Percentiles rank a stretch among this genome's conserved stretches.
Conservation (phyloP, 2,329 filamentous ascomycete genomes). For the Lasiodiplodia gonubiensis region DNA sequence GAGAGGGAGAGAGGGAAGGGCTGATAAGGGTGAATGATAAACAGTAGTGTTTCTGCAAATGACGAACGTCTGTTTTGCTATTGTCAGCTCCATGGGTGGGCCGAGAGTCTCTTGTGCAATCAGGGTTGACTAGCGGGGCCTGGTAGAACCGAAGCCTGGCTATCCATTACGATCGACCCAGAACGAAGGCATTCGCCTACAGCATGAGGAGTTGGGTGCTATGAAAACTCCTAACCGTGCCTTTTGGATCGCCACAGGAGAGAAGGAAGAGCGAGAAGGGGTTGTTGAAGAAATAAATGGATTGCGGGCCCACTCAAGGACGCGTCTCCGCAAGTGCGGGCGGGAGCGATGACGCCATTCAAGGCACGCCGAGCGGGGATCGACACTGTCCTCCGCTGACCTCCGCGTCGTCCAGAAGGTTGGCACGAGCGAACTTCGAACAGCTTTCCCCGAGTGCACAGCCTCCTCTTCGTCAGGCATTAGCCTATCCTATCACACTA, state of each 20-base stretch:
- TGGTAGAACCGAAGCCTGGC: no score
- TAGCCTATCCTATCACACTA: background rate
- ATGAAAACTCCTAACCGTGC: no score
- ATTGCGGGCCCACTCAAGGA: background rate
- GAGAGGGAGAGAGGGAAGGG: conserved; percentile 50
- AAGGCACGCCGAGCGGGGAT: conserved; percentile 16
- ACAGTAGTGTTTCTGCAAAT: no score
- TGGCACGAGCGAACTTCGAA: background rate
- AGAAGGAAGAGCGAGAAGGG: background rate
- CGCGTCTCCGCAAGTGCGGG: background rate
- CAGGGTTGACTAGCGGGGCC: no score
- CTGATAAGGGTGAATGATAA: background rate
- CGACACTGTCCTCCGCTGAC: conserved; percentile 8
- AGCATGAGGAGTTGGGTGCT: no score
- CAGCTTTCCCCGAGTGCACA: background rate
- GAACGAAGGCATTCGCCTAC: no score
- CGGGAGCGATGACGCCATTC: conserved; percentile 17
- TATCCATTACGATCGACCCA: no score
- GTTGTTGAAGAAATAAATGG: background rate
- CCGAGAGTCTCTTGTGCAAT: no score
- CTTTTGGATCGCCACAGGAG: background rate
- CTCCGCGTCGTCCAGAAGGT: background rate
- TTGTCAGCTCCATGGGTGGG: no score
- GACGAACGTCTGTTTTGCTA: no score
- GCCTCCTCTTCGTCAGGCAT: background rate